Conservation (phyloP, 1,284 basidiomycete species). For the Ceratobasidium sp. region DNA sequence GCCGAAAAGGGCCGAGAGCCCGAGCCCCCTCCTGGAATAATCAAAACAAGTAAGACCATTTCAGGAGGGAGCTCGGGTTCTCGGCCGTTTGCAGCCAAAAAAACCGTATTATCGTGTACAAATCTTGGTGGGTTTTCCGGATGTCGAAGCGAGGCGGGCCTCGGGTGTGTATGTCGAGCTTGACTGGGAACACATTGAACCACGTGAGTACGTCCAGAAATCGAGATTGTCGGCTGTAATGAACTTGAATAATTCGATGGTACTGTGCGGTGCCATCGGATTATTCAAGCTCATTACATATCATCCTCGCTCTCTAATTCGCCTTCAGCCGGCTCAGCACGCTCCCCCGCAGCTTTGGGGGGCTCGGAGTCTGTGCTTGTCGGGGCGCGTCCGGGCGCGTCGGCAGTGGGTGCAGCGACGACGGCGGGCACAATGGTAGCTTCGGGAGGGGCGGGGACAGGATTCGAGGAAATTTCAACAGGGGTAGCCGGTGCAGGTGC, state of each 20-base stretch:
- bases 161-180: background rate
- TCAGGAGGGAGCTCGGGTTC: background rate
- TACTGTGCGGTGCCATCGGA: background rate
- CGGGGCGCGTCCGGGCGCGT: background rate
- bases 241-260: constrained; percentile 14
- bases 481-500: background rate
- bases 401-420: constrained; percentile 1
- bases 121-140: constrained; percentile 24
- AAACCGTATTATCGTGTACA: background rate
- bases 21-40: background rate
- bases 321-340: constrained; percentile 27
- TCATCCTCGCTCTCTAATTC: constrained; percentile 41
- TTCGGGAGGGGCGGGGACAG: background rate
- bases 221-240: background rate
- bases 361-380: background rate
- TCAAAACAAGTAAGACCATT: background rate
- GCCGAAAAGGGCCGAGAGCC: constrained; percentile 1
- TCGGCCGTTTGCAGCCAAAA: background rate
- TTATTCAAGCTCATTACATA: constrained; percentile 30
- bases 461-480: background rate
- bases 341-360: constrained; percentile 3
- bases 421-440: background rate
- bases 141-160: constrained; percentile 24
- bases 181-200: constrained; percentile 22
- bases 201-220: constrained; percentile 7